These are phyloP conservation scores for Tulasnella sp. DNA, from an alignment of 768 basidiomycete genomes.

Conservation along the genomic window DNA sequence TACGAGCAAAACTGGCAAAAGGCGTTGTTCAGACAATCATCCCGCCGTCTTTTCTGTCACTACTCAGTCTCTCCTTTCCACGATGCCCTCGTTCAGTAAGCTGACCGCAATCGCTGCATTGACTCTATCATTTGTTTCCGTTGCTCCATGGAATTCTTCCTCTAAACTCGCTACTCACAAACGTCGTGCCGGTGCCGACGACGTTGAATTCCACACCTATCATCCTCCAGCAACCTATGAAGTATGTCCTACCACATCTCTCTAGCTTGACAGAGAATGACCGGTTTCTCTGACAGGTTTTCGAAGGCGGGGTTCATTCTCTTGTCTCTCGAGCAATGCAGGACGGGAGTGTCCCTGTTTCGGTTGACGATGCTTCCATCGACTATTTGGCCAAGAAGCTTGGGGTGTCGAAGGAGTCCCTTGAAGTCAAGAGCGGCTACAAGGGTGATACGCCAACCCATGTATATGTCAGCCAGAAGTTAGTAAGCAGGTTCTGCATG, in stretches of 20 bases:
- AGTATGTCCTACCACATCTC: not conserved
- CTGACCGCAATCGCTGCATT: conserved; percentile 1
- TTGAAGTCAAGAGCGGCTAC: conserved; percentile 8
- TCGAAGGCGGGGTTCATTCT: conserved; percentile 4
- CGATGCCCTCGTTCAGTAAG: not conserved
- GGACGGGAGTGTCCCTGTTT: not conserved
- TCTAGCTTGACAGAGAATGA: not conserved
- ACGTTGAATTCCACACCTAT: not conserved
- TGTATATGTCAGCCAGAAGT: conserved; percentile 20
- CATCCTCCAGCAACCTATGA: conserved; percentile 3
- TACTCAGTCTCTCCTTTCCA: not conserved
- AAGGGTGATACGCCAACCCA: conserved; percentile 6
- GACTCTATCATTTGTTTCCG: not conserved
- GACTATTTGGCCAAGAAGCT: conserved; percentile 14
- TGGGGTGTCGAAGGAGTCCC: conserved; percentile 2
- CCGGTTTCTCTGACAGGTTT: not conserved
- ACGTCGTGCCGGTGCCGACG: not conserved
- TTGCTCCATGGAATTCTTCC: not conserved
- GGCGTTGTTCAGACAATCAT: too few relatives aligned
- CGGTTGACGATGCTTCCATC: conserved; percentile 13
- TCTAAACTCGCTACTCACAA: not conserved
- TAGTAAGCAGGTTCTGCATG: conserved; percentile 1
- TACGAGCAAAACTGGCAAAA: too few relatives aligned
- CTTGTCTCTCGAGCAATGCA: not conserved
- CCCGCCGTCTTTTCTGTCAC: too few relatives aligned